A percentile compares a stretch with the other conserved stretches of the same genome.
These are phyloP conservation scores for Pleurotus citrinopileatus DNA, from an alignment of 768 basidiomycete species.

Conservation along the genomic window DNA sequence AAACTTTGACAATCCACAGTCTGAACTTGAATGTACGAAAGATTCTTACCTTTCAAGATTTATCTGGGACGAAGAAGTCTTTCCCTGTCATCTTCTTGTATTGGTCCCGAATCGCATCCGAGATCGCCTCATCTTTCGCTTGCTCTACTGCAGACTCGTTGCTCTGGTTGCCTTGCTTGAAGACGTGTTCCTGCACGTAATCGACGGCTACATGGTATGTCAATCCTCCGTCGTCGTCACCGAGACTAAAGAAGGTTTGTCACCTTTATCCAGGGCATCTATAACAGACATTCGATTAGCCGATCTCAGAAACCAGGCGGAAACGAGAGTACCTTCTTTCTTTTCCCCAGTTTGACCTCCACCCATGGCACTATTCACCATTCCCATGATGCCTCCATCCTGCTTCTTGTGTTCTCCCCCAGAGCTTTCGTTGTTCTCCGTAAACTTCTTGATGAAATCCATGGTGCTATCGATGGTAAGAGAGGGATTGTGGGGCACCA, in stretches of 20 bases:
- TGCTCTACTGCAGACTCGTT: conserved; percentile 38
- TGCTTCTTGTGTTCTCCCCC: neutral
- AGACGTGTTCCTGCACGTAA: conserved; percentile 38
- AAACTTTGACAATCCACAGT: too few relatives aligned
- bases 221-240: neutral
- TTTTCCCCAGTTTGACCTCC: conserved; percentile 21
- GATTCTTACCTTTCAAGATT: neutral
- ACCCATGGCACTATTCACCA: conserved; percentile 22
- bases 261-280: conserved; percentile 32
- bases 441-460: neutral
- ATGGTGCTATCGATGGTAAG: neutral
- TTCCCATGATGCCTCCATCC: conserved; percentile 10
- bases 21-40: too few relatives aligned
- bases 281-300: neutral
- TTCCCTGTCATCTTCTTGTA: conserved; percentile 31
- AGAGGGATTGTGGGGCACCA: neutral
- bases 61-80: conserved; percentile 22
- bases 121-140: conserved; percentile 37
- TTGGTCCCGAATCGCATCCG: conserved; percentile 25
- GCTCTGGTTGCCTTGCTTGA: conserved; percentile 32
- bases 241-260: neutral
- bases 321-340: conserved; percentile 21
- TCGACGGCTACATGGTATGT: conserved; percentile 29
- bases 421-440: neutral
- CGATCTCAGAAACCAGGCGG: neutral